Evolutionary conservation across 2,329 filamentous ascomycete species (phyloP), one percentile per base, ranked within the genome.

Genomic region (Diaporthe citri): DNA sequence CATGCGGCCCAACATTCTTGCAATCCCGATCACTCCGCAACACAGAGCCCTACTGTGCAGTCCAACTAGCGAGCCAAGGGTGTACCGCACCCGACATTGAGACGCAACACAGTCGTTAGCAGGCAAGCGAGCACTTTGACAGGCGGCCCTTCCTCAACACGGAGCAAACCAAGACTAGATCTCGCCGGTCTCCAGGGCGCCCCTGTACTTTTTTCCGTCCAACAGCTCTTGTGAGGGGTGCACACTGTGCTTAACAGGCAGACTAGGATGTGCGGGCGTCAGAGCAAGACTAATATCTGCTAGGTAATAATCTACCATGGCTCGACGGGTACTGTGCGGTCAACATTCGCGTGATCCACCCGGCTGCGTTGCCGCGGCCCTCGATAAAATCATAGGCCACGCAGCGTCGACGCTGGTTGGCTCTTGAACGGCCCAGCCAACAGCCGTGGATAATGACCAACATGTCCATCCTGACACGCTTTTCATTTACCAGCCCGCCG

Each of bases 391-490:
- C 41, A 46, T 28, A 36, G 28, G 4, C 46, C 46, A 20, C n/a
- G 31, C 64, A 67, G 1, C 41, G 22, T 39, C 31, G 31, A 28
- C 34, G 46, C 46, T 52, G 64, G 64, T 67, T 67, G 46, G 64
- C 46, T 67, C 46, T 28, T 28, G 9, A 28, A 13, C 64, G 64
- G 31, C 25, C 31, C 64, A 28, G 34, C 64, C 64, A 52, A 52
- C 64, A 39, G 46, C 39, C n/a, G 25, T 64, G 64, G 34, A 12
- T 3, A 31, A 59, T 71, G 43, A 72, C 57, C 70, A 72, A 72
- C 57, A 72, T 64, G 55, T 62, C 57, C 55, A 60, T 72, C 51
- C 70, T 64, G 57, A 52, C 51, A 55, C 48, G 57, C 56, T 64
- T 46, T 52, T 72, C 46, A 64, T 64, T 72, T 72, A 72, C 57